Evolutionary conservation across 208 protist species (phyloP).

Genomic region (Crithidia expoeki): DNA sequence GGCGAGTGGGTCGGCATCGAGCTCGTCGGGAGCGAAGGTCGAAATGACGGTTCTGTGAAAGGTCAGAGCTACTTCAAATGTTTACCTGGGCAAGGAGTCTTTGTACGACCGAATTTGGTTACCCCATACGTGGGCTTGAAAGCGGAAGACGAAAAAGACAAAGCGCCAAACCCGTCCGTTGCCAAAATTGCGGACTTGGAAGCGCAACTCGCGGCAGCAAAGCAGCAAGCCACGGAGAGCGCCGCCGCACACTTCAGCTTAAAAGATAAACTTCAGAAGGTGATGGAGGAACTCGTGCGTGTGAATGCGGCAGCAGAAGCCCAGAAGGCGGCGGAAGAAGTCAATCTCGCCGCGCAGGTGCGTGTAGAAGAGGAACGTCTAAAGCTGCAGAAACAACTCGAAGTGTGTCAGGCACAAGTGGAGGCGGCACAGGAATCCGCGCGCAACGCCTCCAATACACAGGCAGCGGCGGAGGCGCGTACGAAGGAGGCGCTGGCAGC

Average conservation of each 20-base stretch:
- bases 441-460: not conserved
- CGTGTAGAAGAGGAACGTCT: conserved; percentile 21
- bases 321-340: conserved; percentile 8
- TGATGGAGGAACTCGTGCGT: not conserved
- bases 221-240: not conserved
- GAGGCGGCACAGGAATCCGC: not conserved
- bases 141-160: not conserved
- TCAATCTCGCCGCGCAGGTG: conserved; percentile 24
- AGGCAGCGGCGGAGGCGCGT: conserved; percentile 6
- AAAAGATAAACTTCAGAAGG: not conserved
- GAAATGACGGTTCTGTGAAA: conserved; percentile 58
- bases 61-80: conserved; percentile 56
- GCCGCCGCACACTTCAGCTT: not conserved
- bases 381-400: conserved; percentile 7
- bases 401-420: conserved; percentile 16
- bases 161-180: not conserved
- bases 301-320: not conserved
- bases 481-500: not conserved
- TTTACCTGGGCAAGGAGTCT: conserved; percentile 53
- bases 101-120: conserved; percentile 61
- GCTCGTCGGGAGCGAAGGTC: conserved; percentile 46
- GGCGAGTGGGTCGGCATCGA: conserved; percentile 70
- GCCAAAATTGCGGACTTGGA: conserved; percentile 2
- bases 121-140: conserved; percentile 22
- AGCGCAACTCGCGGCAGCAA: conserved; percentile 4